Conservation (phyloP, 2,329 filamentous ascomycete genomes). For the Verticillium klebahnii region DNA sequence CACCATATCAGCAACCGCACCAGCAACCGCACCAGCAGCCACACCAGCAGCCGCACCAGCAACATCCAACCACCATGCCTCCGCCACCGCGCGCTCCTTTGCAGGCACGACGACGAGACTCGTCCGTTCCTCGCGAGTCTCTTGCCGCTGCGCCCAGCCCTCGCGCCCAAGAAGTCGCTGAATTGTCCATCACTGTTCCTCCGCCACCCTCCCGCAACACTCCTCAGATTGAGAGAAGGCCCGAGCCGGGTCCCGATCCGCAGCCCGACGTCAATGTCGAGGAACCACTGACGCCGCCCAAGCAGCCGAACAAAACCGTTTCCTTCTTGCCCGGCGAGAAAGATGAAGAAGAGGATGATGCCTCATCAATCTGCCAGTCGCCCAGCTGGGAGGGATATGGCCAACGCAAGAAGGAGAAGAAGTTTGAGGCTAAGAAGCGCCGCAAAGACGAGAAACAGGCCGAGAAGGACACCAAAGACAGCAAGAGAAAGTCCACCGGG, state of each 20-base stretch:
- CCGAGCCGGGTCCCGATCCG: background rate
- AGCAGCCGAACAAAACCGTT: constrained; percentile 32
- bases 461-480: constrained; percentile 27
- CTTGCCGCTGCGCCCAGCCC: background rate
- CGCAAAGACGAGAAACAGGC: constrained; percentile 37
- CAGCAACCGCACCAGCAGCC: constrained; percentile 9
- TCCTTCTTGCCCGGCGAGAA: constrained; percentile 29
- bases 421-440: constrained; percentile 31
- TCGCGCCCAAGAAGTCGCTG: constrained; percentile 16
- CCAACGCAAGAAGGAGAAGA: constrained; percentile 49
- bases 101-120: constrained; percentile 6
- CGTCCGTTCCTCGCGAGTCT: background rate
- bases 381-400: constrained; percentile 58
- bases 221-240: background rate
- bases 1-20: constrained; percentile 11
- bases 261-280: constrained; percentile 15
- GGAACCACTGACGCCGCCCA: constrained; percentile 8
- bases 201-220: constrained; percentile 3
- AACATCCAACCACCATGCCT: background rate
- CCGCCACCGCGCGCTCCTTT: constrained; percentile 6
- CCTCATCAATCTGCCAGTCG: constrained; percentile 53
- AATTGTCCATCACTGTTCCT: constrained; percentile 26
- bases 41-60: constrained; percentile 8
- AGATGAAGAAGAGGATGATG: constrained; percentile 32
- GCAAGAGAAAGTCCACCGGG: constrained; percentile 26